Base-by-base conservation (phyloP, 2,329 filamentous ascomycete genomes). In the Phyllosticta citrichinensis region DNA sequence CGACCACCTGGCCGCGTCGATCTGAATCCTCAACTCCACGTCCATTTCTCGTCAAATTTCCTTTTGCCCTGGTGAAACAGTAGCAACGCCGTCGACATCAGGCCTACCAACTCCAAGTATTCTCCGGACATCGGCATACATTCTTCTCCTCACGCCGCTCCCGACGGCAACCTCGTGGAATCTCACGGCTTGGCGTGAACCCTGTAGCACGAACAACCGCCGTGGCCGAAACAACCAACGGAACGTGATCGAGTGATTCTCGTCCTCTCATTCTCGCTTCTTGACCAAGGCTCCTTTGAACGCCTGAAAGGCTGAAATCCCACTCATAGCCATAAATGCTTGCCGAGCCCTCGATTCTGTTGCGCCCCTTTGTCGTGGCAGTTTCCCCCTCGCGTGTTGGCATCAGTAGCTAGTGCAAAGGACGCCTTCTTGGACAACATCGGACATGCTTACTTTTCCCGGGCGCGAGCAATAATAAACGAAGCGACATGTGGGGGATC, bases 1-100 rank as follows among this genome's bases (percentile, higher is more conserved):
- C 51, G 25, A 14, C 19, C 33, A 12, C 11, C 33, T 40, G 33
- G 33, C 33, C 12, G 11, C 33, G 33, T 22, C 24, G 10, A 33
- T 17, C 33, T 6, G 10, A n/a, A 35, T 47, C n/a, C n/a, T 53
- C 25, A 24, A 11, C 24, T 55, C 20, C 19, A 20, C 52, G 22
- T 14, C 52, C 12, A 22, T 27, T 12, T 52, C 30, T 25, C 58
- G 58, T 55, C 52, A 51, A 24, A 52, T 51, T 60, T 33, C 25
- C 30, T 47, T 60, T 60, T 40, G 20, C n/a, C 33, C 11, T 51
- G 52, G 58, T 60, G 58, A 60, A 60, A 60, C 58, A 30, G 55
- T 60, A 22, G 58, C 54, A 47, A 14, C 10, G 11, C 14, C 33
- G 33, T 40, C 33, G 33, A 40, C 33, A 40, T 40, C 14, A 40